A percentile compares a stretch with the other conserved stretches of the same genome.
phyloP scores from a whole-genome alignment of 176 grass and related monocot species.

The Pontederia paniculata region DNA sequence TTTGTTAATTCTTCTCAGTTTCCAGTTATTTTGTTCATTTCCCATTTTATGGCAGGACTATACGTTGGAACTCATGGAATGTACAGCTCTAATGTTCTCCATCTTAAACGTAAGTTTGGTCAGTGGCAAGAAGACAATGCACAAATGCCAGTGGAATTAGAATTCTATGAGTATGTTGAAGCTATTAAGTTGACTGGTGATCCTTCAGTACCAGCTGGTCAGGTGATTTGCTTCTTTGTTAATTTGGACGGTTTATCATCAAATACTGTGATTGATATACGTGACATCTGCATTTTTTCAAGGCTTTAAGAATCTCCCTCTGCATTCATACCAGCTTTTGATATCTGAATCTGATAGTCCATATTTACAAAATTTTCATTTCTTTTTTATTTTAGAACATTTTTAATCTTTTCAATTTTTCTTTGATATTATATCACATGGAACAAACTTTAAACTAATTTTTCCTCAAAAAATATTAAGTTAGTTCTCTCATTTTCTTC shows the following conservation, averaged over 20 bases:
- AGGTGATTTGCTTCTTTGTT: slow-evolving; percentile 37
- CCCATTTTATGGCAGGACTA: slow-evolving; percentile 38
- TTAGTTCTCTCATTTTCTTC: not conserved
- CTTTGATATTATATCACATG: no score
- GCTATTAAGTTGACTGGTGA: slow-evolving; percentile 73
- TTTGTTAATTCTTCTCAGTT: not conserved
- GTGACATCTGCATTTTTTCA: no score
- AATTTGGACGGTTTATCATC: no score
- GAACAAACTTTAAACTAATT: no score
- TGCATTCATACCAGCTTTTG: no score
- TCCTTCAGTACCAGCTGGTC: slow-evolving; percentile 59
- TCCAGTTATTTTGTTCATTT: slow-evolving; percentile 14
- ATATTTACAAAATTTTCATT: no score
- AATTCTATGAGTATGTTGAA: slow-evolving; percentile 97
- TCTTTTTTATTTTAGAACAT: no score
- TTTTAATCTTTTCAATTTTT: no score
- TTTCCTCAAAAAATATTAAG: no score
- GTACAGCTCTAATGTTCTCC: slow-evolving; percentile 57
- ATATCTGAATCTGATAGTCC: no score
- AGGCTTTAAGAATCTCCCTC: no score
- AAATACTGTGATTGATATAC: no score
- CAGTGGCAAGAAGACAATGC: slow-evolving; percentile 67
- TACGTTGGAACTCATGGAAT: slow-evolving; percentile 65
- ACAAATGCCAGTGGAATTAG: slow-evolving; percentile 40
- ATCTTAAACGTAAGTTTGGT: slow-evolving; percentile 84